Evolutionary conservation across 2,329 filamentous ascomycete species (phyloP).

Genomic region (Pezicula rhizophila): DNA sequence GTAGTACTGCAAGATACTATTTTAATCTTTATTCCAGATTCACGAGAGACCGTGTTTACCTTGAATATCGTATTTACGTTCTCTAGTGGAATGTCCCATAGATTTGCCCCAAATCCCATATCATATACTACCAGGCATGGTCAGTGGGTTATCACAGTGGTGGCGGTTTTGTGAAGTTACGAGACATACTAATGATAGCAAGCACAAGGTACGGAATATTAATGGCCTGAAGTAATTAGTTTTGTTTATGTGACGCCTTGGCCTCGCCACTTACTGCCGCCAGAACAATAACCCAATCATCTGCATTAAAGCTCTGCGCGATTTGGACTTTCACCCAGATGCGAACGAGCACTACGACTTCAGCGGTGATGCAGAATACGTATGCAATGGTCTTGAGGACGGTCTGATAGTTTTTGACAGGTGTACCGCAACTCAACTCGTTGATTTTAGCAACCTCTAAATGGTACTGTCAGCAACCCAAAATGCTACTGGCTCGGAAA

Average conservation of each 20-base stretch:
- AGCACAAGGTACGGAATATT: neutral
- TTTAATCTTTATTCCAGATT: neutral
- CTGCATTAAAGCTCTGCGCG: conserved; percentile 11
- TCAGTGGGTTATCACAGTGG: conserved; percentile 11
- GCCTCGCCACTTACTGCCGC: conserved; percentile 4
- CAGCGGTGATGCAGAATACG: conserved; percentile 25
- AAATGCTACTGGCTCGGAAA: too few relatives aligned
- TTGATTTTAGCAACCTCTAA: neutral
- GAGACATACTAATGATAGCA: neutral
- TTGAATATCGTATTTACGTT: conserved; percentile 37
- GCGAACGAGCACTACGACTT: conserved; percentile 26
- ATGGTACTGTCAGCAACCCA: neutral
- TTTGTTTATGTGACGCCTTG: neutral
- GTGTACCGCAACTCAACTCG: neutral
- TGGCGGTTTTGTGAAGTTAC: too few relatives aligned
- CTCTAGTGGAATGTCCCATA: neutral
- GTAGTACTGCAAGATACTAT: conserved; percentile 27
- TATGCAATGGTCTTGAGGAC: neutral
- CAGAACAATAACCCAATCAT: conserved; percentile 30
- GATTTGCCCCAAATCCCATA: neutral
- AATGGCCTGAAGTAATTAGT: neutral
- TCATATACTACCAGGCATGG: conserved; percentile 18
- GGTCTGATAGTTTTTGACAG: neutral
- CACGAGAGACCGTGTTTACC: neutral
- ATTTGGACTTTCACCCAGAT: neutral